Conservation (phyloP, 2,329 filamentous ascomycete genomes). For the Paecilomyces fulvus region DNA sequence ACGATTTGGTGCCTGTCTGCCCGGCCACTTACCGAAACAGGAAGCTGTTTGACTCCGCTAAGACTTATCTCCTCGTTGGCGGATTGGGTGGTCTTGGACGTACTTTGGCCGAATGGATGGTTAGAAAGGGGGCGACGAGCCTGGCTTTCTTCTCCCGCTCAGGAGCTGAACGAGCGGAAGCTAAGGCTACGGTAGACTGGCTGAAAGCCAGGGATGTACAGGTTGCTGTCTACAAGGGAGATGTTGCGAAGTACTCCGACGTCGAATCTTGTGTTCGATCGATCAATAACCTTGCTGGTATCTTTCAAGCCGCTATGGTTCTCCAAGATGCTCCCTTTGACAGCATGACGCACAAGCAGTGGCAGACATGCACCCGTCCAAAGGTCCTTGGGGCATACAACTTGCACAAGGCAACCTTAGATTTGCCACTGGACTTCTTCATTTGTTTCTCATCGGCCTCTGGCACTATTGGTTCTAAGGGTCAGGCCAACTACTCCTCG, state of each 20-base stretch:
- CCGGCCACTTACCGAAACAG: neutral
- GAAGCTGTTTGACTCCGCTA: constrained; percentile 12
- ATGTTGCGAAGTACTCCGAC: neutral
- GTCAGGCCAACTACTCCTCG: constrained; percentile 10
- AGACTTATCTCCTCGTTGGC: constrained; percentile 30
- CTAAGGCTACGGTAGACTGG: neutral
- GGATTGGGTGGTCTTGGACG: constrained; percentile 31
- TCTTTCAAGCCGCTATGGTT: constrained; percentile 11
- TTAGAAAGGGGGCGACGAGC: constrained; percentile 24
- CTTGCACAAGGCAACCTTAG: constrained; percentile 7
- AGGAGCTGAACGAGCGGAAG: constrained; percentile 11
- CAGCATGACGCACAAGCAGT: constrained; percentile 11
- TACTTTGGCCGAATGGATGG: constrained; percentile 25
- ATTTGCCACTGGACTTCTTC: constrained; percentile 9
- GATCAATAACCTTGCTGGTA: neutral
- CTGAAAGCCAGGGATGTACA: neutral
- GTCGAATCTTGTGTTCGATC: neutral
- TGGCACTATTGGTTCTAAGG: constrained; percentile 10
- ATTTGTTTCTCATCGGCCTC: constrained; percentile 12
- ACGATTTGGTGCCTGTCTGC: constrained; percentile 14
- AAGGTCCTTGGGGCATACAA: constrained; percentile 10
- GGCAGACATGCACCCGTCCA: constrained; percentile 9
- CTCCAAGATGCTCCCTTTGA: constrained; percentile 10
- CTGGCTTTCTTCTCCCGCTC: constrained; percentile 21
- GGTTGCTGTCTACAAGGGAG: neutral